Base-by-base conservation (phyloP, 139 green algal species). In the Chlorella sp. region DNA sequence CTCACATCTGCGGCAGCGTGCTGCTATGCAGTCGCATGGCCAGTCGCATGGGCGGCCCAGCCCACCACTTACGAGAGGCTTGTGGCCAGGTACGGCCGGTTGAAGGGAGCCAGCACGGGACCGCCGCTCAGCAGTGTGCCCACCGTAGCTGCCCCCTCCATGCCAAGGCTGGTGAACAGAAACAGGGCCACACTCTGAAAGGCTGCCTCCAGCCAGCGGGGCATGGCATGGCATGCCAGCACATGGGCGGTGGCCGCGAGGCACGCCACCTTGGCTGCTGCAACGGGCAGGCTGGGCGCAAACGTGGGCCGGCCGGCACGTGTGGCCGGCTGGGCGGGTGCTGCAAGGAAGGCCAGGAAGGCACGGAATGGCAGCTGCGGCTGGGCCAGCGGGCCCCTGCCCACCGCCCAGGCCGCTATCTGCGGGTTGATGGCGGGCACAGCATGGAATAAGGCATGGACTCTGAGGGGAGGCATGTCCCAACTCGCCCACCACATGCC, bases 131-230 rank as follows among this genome's bases (percentile, higher is more conserved):
- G 47, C 16, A 68, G 17, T 0, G 15, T 47, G 9, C 51, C 74
- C 74, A 80, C n/a, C 12, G 17, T 16, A 20, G 74, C 74, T 12
- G 74, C 74, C 3, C 23, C 38, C 47, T 80, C 74, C 26, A 67
- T 23, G n/a, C n/a, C n/a, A 1, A 80, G 74, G 74, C 74, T 80
- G n/a, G 47, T 80, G 51, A 80, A 80, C 41, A 41, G 57, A 55
- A 68, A 47, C 4, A 80, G 47, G 1, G 47, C 39, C 47, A 80
- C 6, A 32, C 69, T 28, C 20, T 75, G 69, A 36, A 75, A 38
- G 36, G 18, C 47, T 36, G 36, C 36, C 20, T 55, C 16, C 69
- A 75, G 36, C 69, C 69, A 75, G 34, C 69, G 11, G 1, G 69
- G 69, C 36, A 21, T 7, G 25, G 4, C 17, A 38, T 55, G 23